These are phyloP conservation scores for Mucor velutinosus DNA, from an alignment of 371 early-diverging fungal genomes.

Conservation along the genomic window DNA sequence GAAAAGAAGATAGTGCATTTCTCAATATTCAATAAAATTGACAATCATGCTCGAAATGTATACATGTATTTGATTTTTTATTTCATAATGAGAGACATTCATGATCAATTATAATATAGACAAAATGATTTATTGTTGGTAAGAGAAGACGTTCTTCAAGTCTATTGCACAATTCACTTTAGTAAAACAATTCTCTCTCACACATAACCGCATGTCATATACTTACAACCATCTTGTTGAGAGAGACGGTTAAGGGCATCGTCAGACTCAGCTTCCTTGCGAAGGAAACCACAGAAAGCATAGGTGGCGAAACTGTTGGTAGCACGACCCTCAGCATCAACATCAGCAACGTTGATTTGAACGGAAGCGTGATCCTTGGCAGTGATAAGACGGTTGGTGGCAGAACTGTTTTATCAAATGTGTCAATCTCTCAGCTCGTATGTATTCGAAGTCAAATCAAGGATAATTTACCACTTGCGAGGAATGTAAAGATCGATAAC, in stretches of 20 bases:
- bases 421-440: not conserved
- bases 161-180: slow-evolving; percentile 21
- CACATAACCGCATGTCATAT: not conserved
- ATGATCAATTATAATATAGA: not conserved
- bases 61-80: not conserved
- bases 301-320: slow-evolving; percentile 84
- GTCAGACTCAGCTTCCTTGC: slow-evolving; percentile 90
- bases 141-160: slow-evolving; percentile 56
- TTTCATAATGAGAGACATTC: not conserved
- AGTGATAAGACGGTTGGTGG: slow-evolving; percentile 58
- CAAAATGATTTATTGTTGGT: slow-evolving; percentile 42
- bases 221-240: slow-evolving; percentile 82
- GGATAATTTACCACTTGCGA: slow-evolving; percentile 83
- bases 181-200: not conserved
- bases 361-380: slow-evolving; percentile 97
- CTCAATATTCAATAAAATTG: not conserved
- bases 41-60: slow-evolving; percentile 1
- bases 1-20: slow-evolving; percentile 25
- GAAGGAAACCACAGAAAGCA: slow-evolving; percentile 93
- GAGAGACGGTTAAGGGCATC: slow-evolving; percentile 97
- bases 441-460: not conserved
- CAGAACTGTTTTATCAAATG: slow-evolving; percentile 34
- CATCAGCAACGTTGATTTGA: slow-evolving; percentile 97
- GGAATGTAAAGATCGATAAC: slow-evolving; percentile 94
- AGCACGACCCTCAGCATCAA: slow-evolving; percentile 85